Percentiles rank a stretch among this genome's conserved stretches.
Evolutionary conservation across 2,329 filamentous ascomycete genomes (phyloP).

Genomic region (Purpureocillium takamizusanense): DNA sequence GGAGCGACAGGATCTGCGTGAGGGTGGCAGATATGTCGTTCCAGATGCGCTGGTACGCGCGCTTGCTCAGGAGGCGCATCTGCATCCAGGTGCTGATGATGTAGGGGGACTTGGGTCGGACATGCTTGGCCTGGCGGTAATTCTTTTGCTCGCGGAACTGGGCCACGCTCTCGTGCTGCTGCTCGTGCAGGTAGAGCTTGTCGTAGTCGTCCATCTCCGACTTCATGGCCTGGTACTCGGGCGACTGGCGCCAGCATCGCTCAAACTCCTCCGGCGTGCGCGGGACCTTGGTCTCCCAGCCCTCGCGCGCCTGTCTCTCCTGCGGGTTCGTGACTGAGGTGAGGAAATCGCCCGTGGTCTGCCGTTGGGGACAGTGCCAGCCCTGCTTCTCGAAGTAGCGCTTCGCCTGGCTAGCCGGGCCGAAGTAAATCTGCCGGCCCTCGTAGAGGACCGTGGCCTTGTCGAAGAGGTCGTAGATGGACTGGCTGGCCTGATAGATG

Average conservation of each 20-base stretch:
- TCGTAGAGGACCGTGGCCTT: slow-evolving; percentile 69
- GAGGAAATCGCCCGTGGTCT: slow-evolving; percentile 62
- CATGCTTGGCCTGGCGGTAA: slow-evolving; percentile 40
- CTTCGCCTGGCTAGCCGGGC: slow-evolving; percentile 49
- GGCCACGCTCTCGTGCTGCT: slow-evolving; percentile 26
- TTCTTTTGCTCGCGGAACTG: slow-evolving; percentile 39
- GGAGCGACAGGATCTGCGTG: slow-evolving; percentile 34
- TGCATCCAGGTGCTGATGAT: slow-evolving; percentile 47
- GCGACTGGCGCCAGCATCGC: slow-evolving; percentile 32
- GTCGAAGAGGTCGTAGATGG: slow-evolving; percentile 66
- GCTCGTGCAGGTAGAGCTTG: slow-evolving; percentile 30
- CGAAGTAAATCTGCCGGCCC: slow-evolving; percentile 70
- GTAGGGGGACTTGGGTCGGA: slow-evolving; percentile 46
- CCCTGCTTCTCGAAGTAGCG: slow-evolving; percentile 60
- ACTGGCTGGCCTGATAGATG: slow-evolving; percentile 63
- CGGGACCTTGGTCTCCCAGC: slow-evolving; percentile 53
- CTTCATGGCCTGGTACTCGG: slow-evolving; percentile 31
- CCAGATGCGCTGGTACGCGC: slow-evolving; percentile 43
- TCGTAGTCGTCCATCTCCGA: slow-evolving; percentile 43
- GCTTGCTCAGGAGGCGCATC: slow-evolving; percentile 38
- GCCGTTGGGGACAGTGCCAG: slow-evolving; percentile 56
- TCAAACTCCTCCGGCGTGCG: slow-evolving; percentile 64
- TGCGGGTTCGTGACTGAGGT: slow-evolving; percentile 58
- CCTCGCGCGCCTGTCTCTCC: slow-evolving; percentile 45
- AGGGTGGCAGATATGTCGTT: slow-evolving; percentile 39